Evolutionary conservation across 768 basidiomycete genomes (phyloP).

Genomic region (Leccinum imitatum): DNA sequence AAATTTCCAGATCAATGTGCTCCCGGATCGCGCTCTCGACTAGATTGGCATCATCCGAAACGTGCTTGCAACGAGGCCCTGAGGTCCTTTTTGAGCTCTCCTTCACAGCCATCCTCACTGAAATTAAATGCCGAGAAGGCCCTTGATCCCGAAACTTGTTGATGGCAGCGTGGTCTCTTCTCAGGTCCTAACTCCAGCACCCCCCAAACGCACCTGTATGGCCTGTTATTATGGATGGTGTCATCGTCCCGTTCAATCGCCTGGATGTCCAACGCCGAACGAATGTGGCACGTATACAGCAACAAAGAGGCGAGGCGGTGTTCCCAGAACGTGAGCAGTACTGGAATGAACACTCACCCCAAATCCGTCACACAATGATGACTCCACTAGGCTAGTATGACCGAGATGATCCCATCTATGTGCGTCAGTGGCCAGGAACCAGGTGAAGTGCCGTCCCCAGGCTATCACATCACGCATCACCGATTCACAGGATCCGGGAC

Average conservation of each 20-base stretch:
- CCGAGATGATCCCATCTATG: slow-evolving; percentile 12
- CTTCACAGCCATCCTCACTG: slow-evolving; percentile 14
- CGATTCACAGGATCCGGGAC: slow-evolving; percentile 11
- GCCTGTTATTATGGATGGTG: neutral
- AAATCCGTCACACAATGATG: slow-evolving; percentile 13
- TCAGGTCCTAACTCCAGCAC: slow-evolving; percentile 3
- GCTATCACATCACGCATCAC: slow-evolving; percentile 6
- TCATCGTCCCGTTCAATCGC: neutral
- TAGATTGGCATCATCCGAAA: slow-evolving; percentile 29
- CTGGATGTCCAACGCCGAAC: neutral
- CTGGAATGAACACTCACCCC: neutral
- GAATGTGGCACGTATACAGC: slow-evolving; percentile 7
- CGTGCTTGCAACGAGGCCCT: slow-evolving; percentile 32
- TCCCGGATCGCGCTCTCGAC: slow-evolving; percentile 24
- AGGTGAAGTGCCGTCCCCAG: slow-evolving; percentile 1
- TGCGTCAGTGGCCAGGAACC: slow-evolving; percentile 20
- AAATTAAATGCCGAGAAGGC: slow-evolving; percentile 24
- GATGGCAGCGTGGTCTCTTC: slow-evolving; percentile 11
- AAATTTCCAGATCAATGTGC: slow-evolving; percentile 11
- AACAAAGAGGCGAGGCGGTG: neutral
- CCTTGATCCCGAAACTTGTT: slow-evolving; percentile 9
- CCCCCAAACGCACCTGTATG: slow-evolving; percentile 9
- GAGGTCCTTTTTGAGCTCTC: slow-evolving; percentile 1
- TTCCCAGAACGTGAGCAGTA: neutral
- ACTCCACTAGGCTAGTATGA: neutral